Evolutionary conservation across 1,139 yeast species (phyloP).

Genomic region (Kodamaea sp.): DNA sequence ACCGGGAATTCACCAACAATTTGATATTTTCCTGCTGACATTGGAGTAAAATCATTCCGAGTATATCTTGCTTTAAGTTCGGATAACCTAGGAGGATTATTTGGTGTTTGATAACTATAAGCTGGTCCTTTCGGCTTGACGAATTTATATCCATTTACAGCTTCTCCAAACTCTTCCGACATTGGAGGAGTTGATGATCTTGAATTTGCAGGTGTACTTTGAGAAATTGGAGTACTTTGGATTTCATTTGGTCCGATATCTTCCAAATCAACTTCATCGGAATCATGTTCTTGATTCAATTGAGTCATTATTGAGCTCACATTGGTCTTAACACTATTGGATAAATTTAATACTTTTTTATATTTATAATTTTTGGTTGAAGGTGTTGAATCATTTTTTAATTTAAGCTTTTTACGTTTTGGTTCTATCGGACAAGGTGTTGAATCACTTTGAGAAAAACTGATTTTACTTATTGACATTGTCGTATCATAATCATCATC

Average conservation of each 20-base stretch:
- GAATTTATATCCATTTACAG: slow-evolving; percentile 35
- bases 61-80: slow-evolving; percentile 17
- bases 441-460: slow-evolving; percentile 23
- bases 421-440: slow-evolving; percentile 26
- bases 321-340: slow-evolving; percentile 16
- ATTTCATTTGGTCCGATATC: slow-evolving; percentile 10
- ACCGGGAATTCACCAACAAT: slow-evolving; percentile 36
- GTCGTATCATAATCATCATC: slow-evolving; percentile 9
- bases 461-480: slow-evolving; percentile 15
- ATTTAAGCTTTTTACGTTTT: slow-evolving; percentile 18
- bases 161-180: slow-evolving; percentile 22
- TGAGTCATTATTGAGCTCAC: slow-evolving; percentile 13
- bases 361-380: slow-evolving; percentile 14
- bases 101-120: slow-evolving; percentile 7
- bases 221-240: slow-evolving; percentile 20
- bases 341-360: slow-evolving; percentile 16
- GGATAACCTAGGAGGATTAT: slow-evolving; percentile 8
- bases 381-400: slow-evolving; percentile 19
- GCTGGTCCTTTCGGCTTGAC: slow-evolving; percentile 26
- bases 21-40: slow-evolving; percentile 20
- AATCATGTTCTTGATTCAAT: slow-evolving; percentile 7
- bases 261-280: slow-evolving; percentile 5
- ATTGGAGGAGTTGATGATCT: slow-evolving; percentile 20
- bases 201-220: slow-evolving; percentile 24
- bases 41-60: slow-evolving; percentile 14